These are phyloP conservation scores for Tuber microsphaerosporum DNA, from an alignment of 495 filamentous ascomycete species.

Conservation along the genomic window DNA sequence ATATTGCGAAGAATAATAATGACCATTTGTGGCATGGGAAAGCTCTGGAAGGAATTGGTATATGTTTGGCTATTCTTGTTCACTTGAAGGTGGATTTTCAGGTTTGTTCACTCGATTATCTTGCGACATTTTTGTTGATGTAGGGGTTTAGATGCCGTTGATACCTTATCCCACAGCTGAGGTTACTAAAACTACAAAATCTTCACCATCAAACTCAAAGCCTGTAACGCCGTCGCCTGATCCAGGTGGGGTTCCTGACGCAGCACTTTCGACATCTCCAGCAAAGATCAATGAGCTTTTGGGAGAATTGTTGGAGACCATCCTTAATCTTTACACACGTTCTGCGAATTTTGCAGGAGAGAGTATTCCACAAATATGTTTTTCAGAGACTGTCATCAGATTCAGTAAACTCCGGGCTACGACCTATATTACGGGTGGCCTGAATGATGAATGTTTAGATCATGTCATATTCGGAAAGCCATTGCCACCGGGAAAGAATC, in stretches of 20 bases:
- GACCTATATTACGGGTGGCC: slow-evolving; percentile 61
- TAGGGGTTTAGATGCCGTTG: slow-evolving; percentile 51
- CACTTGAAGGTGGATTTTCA: slow-evolving; percentile 84
- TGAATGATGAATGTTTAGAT: slow-evolving; percentile 61
- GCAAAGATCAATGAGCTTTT: slow-evolving; percentile 58
- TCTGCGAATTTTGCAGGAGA: slow-evolving; percentile 69
- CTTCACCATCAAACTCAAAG: slow-evolving; percentile 44
- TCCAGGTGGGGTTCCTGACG: slow-evolving; percentile 22
- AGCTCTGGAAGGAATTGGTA: slow-evolving; percentile 75
- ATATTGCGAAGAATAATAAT: slow-evolving; percentile 67
- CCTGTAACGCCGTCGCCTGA: slow-evolving; percentile 33
- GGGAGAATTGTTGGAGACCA: slow-evolving; percentile 72
- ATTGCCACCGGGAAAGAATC: slow-evolving; percentile 40
- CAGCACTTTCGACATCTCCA: slow-evolving; percentile 46
- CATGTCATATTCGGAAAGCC: slow-evolving; percentile 59
- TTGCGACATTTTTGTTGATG: slow-evolving; percentile 1
- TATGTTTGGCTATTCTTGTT: slow-evolving; percentile 74
- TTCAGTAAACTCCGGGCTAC: slow-evolving; percentile 66
- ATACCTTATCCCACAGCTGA: slow-evolving; percentile 57
- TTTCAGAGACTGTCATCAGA: slow-evolving; percentile 74
- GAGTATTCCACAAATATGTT: slow-evolving; percentile 68
- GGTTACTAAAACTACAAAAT: slow-evolving; percentile 43
- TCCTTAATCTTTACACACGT: slow-evolving; percentile 72
- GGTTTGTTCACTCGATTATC: slow-evolving; percentile 46
- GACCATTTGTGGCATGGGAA: slow-evolving; percentile 97